phyloP scores from a whole-genome alignment of 139 green algal species.

The Yamagishiella unicocca region DNA sequence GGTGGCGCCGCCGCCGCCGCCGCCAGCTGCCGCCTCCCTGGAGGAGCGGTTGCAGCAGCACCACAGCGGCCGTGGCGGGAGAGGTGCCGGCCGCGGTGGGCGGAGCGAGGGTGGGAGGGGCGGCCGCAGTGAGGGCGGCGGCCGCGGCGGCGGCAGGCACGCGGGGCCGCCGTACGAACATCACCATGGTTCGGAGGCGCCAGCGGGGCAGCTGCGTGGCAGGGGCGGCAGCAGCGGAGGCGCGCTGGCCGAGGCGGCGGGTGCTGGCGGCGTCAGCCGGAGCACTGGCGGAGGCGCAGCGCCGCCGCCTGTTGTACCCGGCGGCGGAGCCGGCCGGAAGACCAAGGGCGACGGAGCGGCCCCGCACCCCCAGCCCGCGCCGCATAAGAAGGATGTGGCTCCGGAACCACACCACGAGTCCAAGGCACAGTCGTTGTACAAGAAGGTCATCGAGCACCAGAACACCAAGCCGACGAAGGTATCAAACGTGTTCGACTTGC shows the following conservation, averaged over 20 bases:
- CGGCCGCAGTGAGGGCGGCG: background rate
- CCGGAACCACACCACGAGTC: slow-evolving; percentile 11
- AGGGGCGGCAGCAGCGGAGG: background rate
- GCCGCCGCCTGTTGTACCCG: background rate
- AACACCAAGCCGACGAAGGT: slow-evolving; percentile 19
- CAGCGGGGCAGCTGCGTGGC: background rate
- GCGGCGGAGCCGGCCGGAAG: background rate
- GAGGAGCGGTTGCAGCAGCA: background rate
- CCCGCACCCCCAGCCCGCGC: too few relatives aligned
- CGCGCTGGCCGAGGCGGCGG: background rate
- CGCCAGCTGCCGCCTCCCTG: background rate
- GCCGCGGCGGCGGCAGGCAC: background rate
- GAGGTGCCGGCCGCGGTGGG: background rate
- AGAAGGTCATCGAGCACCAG: slow-evolving; percentile 34
- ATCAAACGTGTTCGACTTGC: slow-evolving; percentile 38
- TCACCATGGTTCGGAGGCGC: background rate
- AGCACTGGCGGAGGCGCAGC: background rate
- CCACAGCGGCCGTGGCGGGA: background rate
- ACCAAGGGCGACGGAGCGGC: background rate
- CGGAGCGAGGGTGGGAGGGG: background rate
- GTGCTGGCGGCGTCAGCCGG: background rate
- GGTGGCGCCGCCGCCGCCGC: background rate
- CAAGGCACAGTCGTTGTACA: slow-evolving; percentile 43
- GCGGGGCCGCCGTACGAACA: background rate
- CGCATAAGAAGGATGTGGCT: background rate